phyloP scores from a whole-genome alignment of 352 stramenopile species.

The Plasmopara muralis region DNA sequence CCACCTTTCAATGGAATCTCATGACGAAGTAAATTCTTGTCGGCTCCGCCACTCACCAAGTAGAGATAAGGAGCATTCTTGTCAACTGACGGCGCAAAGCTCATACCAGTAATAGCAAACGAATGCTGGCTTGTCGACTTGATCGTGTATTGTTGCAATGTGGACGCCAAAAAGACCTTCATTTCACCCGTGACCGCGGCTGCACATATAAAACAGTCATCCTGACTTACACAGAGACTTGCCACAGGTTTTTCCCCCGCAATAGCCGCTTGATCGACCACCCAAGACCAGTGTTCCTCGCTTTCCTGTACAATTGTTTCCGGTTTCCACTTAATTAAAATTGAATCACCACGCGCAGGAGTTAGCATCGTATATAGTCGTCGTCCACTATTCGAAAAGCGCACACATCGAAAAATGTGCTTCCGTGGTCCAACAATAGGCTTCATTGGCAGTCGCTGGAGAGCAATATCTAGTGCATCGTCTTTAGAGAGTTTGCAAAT shows the following conservation, averaged over 20 bases:
- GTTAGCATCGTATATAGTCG: constrained; percentile 71
- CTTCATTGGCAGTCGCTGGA: constrained; percentile 44
- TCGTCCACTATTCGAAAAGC: constrained; percentile 64
- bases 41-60: constrained; percentile 63
- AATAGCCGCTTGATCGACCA: constrained; percentile 41
- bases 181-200: constrained; percentile 71
- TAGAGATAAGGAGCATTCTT: constrained; percentile 34
- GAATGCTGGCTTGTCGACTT: constrained; percentile 53
- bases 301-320: constrained; percentile 59
- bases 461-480: constrained; percentile 59
- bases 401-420: constrained; percentile 76
- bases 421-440: constrained; percentile 38
- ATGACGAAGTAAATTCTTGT: constrained; percentile 71
- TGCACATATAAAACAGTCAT: constrained; percentile 65
- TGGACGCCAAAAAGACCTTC: constrained; percentile 45
- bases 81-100: constrained; percentile 37
- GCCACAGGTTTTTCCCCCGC: constrained; percentile 67
- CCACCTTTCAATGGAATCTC: constrained; percentile 50
- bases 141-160: constrained; percentile 47
- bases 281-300: constrained; percentile 68
- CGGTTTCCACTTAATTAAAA: constrained; percentile 77
- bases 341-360: constrained; percentile 60
- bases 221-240: constrained; percentile 68
- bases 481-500: constrained; percentile 74
- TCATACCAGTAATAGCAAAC: constrained; percentile 82